A percentile compares a stretch with the other conserved stretches of the same genome.
These are phyloP conservation scores for Scedosporium minutisporum DNA, from an alignment of 2,329 filamentous ascomycete genomes.

Conservation along the genomic window DNA sequence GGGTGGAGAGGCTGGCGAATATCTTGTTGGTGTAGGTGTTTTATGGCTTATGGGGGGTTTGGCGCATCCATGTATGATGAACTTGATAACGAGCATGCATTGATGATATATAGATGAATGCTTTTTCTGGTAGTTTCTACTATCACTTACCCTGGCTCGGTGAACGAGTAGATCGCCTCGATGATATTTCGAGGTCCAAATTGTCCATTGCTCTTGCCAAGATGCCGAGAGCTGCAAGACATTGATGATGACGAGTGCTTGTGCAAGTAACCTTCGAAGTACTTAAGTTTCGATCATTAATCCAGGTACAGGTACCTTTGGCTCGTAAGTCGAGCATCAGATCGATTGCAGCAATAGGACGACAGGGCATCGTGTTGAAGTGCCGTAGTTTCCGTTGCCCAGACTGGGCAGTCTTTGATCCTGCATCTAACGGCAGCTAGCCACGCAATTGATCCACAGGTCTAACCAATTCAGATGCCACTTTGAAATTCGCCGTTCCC, in stretches of 20 bases:
- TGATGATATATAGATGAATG: too few relatives aligned
- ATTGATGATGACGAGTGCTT: background rate
- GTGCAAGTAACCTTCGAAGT: too few relatives aligned
- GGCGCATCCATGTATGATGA: too few relatives aligned
- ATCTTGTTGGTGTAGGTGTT: background rate
- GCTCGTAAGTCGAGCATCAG: background rate
- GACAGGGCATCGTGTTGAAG: background rate
- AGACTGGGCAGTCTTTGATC: background rate
- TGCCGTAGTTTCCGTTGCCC: background rate
- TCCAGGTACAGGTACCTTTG: background rate
- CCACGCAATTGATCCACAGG: too few relatives aligned
- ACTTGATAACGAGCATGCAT: too few relatives aligned
- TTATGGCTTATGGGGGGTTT: background rate
- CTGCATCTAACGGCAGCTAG: background rate
- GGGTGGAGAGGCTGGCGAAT: background rate
- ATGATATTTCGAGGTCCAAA: background rate
- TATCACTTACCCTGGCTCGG: too few relatives aligned
- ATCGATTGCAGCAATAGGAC: background rate
- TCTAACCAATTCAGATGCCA: too few relatives aligned
- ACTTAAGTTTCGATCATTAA: background rate
- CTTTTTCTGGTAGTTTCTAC: too few relatives aligned
- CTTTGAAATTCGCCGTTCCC: too few relatives aligned
- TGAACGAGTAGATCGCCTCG: background rate
- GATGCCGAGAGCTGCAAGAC: background rate
- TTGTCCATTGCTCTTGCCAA: background rate